Evolutionary conservation across 2,329 filamentous ascomycete species (phyloP), one percentile per base, ranked within the genome.

Genomic region (Pseudocercospora eumusae): DNA sequence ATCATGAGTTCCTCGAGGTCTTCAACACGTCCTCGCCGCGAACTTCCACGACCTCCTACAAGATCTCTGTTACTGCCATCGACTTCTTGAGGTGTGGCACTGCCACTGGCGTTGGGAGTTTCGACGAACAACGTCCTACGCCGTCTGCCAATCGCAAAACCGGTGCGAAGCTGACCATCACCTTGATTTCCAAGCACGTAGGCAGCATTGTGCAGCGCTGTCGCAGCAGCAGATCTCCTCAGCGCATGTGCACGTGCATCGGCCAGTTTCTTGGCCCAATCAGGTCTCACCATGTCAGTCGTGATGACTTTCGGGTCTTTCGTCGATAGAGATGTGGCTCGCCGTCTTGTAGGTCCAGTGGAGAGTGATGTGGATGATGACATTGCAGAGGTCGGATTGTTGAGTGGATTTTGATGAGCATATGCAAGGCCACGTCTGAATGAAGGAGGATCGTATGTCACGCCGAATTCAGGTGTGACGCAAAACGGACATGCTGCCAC

Each of bases 1-100:
- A 98, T 92, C 95, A 99, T 99, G 81, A 99, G 90, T 54, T 96
- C 93, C 74, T 99, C 95, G 0, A 98, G 83, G 69, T 98, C 93
- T 21, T 96, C 91, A 73, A 96, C 86, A 28, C 91, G 83, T 60
- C 77, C 84, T 64, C 86, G 79, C 63, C 87, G 79, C 36, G 83
- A 84, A 68, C 81, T 83, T 18, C 76, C 75, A 7, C 83, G 76
- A 13, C 75, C 78, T 31, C 75, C 71, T 33, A 71, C 73, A 5
- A 78, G 62, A 61, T 78, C 78, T 57, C 59, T 73, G 60, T 73
- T 63, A 27, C 64, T 64, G 33, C 69, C 60, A 60, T 62, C 64
- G 64, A 69, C 71, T 55, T 75, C 73, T 44, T 77, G 73, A n/a
- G 79, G 80, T 5, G 79, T 81, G 4, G 75, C 78, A 50, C 74